Evolutionary conservation across 2,329 filamentous ascomycete genomes (phyloP).

Genomic region (Penicillium sp.): DNA sequence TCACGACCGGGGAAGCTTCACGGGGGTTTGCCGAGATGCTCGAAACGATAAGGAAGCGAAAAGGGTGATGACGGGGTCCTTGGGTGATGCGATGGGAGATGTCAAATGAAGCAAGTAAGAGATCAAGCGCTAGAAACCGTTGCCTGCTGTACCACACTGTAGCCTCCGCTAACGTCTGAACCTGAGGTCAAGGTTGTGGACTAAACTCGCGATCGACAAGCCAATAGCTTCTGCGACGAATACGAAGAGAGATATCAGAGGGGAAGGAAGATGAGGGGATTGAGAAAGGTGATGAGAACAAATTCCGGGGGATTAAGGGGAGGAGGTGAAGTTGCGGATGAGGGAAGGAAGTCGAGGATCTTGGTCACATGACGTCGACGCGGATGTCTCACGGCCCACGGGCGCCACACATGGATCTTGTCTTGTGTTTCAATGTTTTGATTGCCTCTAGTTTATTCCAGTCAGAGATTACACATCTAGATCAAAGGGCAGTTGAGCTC

Average conservation of each 20-base stretch:
- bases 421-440: conserved; percentile 2
- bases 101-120: conserved; percentile 19
- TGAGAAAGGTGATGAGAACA: neutral
- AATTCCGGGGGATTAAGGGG: neutral
- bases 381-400: conserved; percentile 3
- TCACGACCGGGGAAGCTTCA: conserved; percentile 20
- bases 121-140: conserved; percentile 12
- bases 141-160: conserved; percentile 14
- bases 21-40: conserved; percentile 14
- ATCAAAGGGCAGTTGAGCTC: neutral
- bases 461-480: conserved; percentile 1
- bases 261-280: neutral
- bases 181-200: conserved; percentile 3
- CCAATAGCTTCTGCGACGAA: neutral
- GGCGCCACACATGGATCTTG: conserved; percentile 1
- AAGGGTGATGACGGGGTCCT: conserved; percentile 12
- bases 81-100: conserved; percentile 20
- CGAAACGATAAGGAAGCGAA: conserved; percentile 12
- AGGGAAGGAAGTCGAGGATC: conserved; percentile 6
- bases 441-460: neutral
- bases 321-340: conserved; percentile 3
- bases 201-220: conserved; percentile 3
- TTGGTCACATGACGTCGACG: conserved; percentile 10
- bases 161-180: conserved; percentile 12
- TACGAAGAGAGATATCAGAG: neutral